Evolutionary conservation across 1,284 basidiomycete species (phyloP), one percentile per base, ranked within the genome.

Genomic region (Trichosporon ovoides): DNA sequence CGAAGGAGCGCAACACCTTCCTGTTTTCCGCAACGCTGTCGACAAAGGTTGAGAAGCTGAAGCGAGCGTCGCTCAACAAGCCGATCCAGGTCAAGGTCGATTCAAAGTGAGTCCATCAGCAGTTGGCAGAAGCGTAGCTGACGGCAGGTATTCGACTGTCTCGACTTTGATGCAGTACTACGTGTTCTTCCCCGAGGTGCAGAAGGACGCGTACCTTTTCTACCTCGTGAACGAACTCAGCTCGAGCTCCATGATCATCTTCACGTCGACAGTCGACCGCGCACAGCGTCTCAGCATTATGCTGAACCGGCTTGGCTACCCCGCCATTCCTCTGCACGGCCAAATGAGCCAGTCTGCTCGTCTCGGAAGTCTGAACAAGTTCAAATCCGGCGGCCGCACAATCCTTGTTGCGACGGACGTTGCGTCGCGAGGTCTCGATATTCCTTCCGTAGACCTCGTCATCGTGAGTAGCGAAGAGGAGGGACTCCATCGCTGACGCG

Each of bases 11-110:
- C 19, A 89, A 87, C 35, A 99, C 96, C 0, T 98, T 94, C 75
- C 83, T 99, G 1, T 99, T 96, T 81, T 96, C 93, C 14, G 96
- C 96, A 1, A 99, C 96, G n/a, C 98, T 99, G 94, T 97, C 95
- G 2, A 96, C 92, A 20, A 98, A 98, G 78, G 93, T 99, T 11
- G 93, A 91, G 22, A 98, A 98, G 77, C 81, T 99, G 9, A 95
- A 98, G 75, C 81, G 96, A 56, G 95, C 96, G n/a, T 92, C 89
- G 81, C 81, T 98, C 69, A 85, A 85, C 55, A 96, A 96, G 73
- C 96, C 96, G 7, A 85, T 97, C n/a, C 84, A 91, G 64, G 87
- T 98, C 7, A 93, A 98, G 77, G 92, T 96, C 2, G 91, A 87
- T 37, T 85, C 89, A 68, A 98, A 97, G 89, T 92, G 72, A 67